These are phyloP conservation scores for Botrytis sinoallii DNA, from an alignment of 2,329 filamentous ascomycete species.

Conservation along the genomic window DNA sequence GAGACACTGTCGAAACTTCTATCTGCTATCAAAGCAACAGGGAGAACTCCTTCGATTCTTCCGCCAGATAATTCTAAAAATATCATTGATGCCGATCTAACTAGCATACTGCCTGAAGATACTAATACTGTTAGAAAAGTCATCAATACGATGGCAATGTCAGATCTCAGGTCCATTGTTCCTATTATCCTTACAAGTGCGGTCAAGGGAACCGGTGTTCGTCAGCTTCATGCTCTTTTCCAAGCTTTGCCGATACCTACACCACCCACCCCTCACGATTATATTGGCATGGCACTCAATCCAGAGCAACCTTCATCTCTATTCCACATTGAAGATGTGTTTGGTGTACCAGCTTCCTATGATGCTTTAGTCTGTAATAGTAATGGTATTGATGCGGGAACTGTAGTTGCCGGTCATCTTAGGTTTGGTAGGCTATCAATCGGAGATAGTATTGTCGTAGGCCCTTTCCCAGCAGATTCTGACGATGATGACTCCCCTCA, in stretches of 20 bases:
- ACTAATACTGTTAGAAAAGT: slow-evolving; percentile 55
- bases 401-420: slow-evolving; percentile 82
- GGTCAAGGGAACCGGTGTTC: slow-evolving; percentile 79
- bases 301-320: slow-evolving; percentile 61
- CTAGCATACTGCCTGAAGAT: slow-evolving; percentile 55
- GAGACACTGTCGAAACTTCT: slow-evolving; percentile 71
- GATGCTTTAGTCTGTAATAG: slow-evolving; percentile 45
- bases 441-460: slow-evolving; percentile 74
- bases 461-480: slow-evolving; percentile 67
- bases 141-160: slow-evolving; percentile 49
- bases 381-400: slow-evolving; percentile 50
- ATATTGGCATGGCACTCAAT: slow-evolving; percentile 51
- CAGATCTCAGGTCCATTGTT: slow-evolving; percentile 49
- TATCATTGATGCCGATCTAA: slow-evolving; percentile 48
- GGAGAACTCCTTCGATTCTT: slow-evolving; percentile 73
- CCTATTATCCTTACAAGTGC: slow-evolving; percentile 88
- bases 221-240: slow-evolving; percentile 77
- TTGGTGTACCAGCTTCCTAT: slow-evolving; percentile 67
- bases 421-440: slow-evolving; percentile 75
- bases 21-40: slow-evolving; percentile 71
- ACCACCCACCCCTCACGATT: slow-evolving; percentile 51
- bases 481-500: slow-evolving; percentile 40
- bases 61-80: slow-evolving; percentile 52
- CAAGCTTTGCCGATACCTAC: slow-evolving; percentile 69
- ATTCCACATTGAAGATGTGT: slow-evolving; percentile 91